A percentile compares a stretch with the other conserved stretches of the same genome.
Conservation (phyloP, 345 rosid genomes). For the Salix brachista region DNA sequence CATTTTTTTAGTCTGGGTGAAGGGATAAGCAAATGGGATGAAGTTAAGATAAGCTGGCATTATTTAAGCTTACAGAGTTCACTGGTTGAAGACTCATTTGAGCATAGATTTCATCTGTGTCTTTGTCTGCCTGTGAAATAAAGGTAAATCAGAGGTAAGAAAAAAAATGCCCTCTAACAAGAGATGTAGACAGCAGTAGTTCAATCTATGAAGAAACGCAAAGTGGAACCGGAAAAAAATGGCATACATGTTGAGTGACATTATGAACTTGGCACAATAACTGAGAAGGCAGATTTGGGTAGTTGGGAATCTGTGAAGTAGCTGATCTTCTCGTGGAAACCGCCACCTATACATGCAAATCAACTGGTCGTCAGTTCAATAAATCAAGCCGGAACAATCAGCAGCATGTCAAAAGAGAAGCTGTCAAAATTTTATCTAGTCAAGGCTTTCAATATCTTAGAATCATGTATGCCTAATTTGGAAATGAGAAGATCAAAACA, state of each 20-base stretch:
- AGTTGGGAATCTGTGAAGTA: slow-evolving; percentile 87
- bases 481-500: not conserved
- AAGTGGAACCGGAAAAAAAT: not conserved
- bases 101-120: slow-evolving; percentile 89
- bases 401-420: not conserved
- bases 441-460: not conserved
- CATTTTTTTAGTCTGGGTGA: not conserved
- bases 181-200: not conserved
- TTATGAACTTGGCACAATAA: slow-evolving; percentile 95
- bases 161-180: not conserved
- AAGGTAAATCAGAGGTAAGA: slow-evolving; percentile 1
- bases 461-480: not conserved
- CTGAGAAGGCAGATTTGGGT: slow-evolving; percentile 94
- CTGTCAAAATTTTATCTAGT: not conserved
- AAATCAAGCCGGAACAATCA: not conserved
- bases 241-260: slow-evolving; percentile 74
- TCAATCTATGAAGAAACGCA: not conserved
- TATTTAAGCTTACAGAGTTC: slow-evolving; percentile 55
- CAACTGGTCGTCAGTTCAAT: not conserved
- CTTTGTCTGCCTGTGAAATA: slow-evolving; percentile 77
- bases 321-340: slow-evolving; percentile 86
- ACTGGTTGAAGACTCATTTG: slow-evolving; percentile 98
- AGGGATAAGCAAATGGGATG: not conserved
- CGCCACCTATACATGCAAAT: slow-evolving; percentile 52
- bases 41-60: not conserved